Conservation (phyloP, 2,329 filamentous ascomycete genomes). For the Didymella exigua region DNA sequence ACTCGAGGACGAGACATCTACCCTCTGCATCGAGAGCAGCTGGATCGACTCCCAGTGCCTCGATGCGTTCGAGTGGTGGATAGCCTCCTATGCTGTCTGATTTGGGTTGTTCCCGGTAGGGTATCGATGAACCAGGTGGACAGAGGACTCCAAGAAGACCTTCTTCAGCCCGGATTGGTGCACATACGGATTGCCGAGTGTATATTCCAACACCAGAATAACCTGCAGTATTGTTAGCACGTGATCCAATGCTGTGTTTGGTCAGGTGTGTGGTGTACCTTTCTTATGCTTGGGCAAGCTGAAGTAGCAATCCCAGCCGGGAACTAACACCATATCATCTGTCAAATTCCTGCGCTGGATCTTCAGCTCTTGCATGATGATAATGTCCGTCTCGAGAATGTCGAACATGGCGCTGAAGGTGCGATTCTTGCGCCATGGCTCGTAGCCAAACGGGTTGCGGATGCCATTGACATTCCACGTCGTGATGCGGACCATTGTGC, state of each 20-base stretch:
- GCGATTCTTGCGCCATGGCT: conserved; percentile 56
- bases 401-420: conserved; percentile 81
- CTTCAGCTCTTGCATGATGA: conserved; percentile 95
- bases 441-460: conserved; percentile 60
- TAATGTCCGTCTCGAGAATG: conserved; percentile 86
- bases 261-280: conserved; percentile 57
- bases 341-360: conserved; percentile 90
- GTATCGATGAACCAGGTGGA: conserved; percentile 70
- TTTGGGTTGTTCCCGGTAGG: conserved; percentile 75
- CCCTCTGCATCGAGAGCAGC: conserved; percentile 84
- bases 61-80: conserved; percentile 71
- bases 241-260: conserved; percentile 7
- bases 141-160: conserved; percentile 84
- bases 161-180: conserved; percentile 88
- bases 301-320: conserved; percentile 96
- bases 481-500: conserved; percentile 77
- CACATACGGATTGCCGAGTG: conserved; percentile 83
- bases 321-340: conserved; percentile 94
- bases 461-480: conserved; percentile 61
- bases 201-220: conserved; percentile 97
- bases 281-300: conserved; percentile 94
- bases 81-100: conserved; percentile 88
- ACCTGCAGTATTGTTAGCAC: conserved; percentile 58
- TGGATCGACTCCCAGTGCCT: conserved; percentile 66
- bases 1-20: conserved; percentile 87